These are phyloP conservation scores for Pueraria montana DNA, from an alignment of 306 rosid genomes.

Conservation along the genomic window DNA sequence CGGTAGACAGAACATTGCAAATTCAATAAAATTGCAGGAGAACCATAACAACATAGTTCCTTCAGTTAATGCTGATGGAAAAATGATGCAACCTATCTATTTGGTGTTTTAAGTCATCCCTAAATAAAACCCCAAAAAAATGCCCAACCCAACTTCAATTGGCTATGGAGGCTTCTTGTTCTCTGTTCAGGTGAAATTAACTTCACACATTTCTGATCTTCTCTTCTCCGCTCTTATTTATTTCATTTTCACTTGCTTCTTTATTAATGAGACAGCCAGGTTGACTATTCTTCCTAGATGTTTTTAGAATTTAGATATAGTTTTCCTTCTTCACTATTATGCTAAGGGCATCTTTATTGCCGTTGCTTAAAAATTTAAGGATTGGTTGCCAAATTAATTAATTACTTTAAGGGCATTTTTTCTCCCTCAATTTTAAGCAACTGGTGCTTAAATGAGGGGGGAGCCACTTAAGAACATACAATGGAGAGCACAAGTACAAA, in stretches of 20 bases:
- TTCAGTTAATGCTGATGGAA: background rate
- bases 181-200: background rate
- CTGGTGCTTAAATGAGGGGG: background rate
- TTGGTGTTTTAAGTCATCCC: background rate
- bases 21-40: constrained; percentile 2
- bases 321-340: background rate
- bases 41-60: background rate
- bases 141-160: background rate
- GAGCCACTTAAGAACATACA: background rate
- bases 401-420: background rate
- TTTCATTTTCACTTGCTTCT: background rate
- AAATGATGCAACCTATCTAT: background rate
- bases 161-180: no score
- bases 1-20: background rate
- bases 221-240: background rate
- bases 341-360: background rate
- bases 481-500: background rate
- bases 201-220: background rate
- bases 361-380: background rate
- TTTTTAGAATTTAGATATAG: background rate
- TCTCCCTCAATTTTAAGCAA: background rate
- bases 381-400: background rate
- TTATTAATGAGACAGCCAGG: background rate
- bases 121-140: background rate
- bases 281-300: background rate